A percentile compares a stretch with the other conserved stretches of the same genome.
These are phyloP conservation scores for Sclerotinia sclerotiorum DNA, from an alignment of 2,329 filamentous ascomycete species.

Conservation along the genomic window DNA sequence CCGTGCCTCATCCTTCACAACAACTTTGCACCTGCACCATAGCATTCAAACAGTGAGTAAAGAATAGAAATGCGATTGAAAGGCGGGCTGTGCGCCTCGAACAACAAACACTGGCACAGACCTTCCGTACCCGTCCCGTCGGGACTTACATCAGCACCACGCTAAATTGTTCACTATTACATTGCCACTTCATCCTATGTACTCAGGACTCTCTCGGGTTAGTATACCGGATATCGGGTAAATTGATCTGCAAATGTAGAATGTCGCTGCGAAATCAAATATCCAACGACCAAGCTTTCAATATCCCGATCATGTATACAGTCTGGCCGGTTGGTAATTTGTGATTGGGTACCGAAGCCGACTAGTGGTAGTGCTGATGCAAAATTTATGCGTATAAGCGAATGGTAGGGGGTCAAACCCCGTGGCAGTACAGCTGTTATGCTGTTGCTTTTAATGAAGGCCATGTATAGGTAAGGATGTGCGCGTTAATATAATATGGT, in stretches of 20 bases:
- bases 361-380: slow-evolving; percentile 6
- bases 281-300: neutral
- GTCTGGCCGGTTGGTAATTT: neutral
- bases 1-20: slow-evolving; percentile 1
- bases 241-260: slow-evolving; percentile 1
- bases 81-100: slow-evolving; percentile 5
- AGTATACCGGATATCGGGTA: slow-evolving; percentile 4
- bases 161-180: neutral
- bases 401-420: slow-evolving; percentile 1
- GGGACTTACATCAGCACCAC: slow-evolving; percentile 15
- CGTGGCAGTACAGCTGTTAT: slow-evolving; percentile 6
- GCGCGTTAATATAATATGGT: neutral
- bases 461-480: neutral
- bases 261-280: neutral
- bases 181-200: neutral
- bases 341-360: neutral
- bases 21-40: neutral
- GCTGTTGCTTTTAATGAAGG: slow-evolving; percentile 8
- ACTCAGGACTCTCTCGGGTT: neutral
- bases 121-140: slow-evolving; percentile 1
- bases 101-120: slow-evolving; percentile 10
- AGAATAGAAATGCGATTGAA: slow-evolving; percentile 3
- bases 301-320: neutral
- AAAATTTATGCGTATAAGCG: slow-evolving; percentile 3
- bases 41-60: slow-evolving; percentile 5